Base-by-base conservation (phyloP, 805 yeast genomes). In the Metahyphopichia silvanorum region DNA sequence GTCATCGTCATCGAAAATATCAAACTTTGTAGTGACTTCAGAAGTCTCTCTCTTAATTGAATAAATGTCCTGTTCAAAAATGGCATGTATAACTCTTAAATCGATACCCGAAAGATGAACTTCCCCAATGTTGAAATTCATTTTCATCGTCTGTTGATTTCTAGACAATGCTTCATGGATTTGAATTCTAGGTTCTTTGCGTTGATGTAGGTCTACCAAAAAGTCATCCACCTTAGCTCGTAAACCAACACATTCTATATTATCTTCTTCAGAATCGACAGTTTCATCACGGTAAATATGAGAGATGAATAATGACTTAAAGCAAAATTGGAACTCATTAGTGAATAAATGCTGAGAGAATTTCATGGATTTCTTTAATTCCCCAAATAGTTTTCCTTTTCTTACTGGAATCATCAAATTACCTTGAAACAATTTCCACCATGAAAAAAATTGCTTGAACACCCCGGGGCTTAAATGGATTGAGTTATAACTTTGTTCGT, bases 371-470 rank as follows among this genome's bases (percentile, higher is more conserved):
- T 70, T 56, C 33, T 68, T 68, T 5, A 59, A 51, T 15, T 75
- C 75, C 0, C 77, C 78, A 63, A 86, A 91, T 16, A 93, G 51
- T 1, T 60, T 55, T 0, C 98, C 97, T 28, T 75, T 69, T 32
- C 94, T 72, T 11, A 87, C 74, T 0, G 98, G 96, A 14, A 89
- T 64, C 32, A 87, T 77, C 44, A 83, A 69, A 34, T 82, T 79
- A 16, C 91, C 82, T n/a, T 82, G 74, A 56, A 91, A 91, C 43
- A 85, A 71, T 21, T 61, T 59, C 95, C 96, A 89, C 98, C 98
- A 93, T 4, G 57, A 51, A 48, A 77, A 79, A 60, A 93, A 88
- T 38, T 79, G 83, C 6, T 61, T 52, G 43, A 91, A 68, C 0
- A 80, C 72, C 4, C 64, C 65, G 2, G 96, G 95, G 2, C 88